Evolutionary conservation across 768 basidiomycete species (phyloP), one percentile per base, ranked within the genome.

Genomic region (Boletus rex-veris): DNA sequence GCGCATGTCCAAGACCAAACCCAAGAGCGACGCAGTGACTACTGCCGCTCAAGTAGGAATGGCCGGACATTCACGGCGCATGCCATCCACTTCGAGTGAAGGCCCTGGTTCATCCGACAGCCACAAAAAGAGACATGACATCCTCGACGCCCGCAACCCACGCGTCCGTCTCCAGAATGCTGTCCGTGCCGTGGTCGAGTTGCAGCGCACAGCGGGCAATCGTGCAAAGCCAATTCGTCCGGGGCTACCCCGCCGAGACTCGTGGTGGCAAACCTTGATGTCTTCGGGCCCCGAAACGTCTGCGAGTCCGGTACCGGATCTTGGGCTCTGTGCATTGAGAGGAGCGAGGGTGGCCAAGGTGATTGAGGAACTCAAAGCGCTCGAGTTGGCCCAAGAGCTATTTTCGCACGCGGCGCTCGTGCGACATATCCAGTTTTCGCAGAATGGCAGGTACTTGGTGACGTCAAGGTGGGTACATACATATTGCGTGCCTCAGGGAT

Each of bases 391-490:
- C 7, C 74, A 80, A 51, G 74, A 73, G 42, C 54, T 78, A 7
- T 64, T 61, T 19, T 70, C 73, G 5, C 80, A 81, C 47, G 64
- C 65, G 19, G 81, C 80, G 10, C 73, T 81, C 31, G 80, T 81
- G 35, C 63, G 80, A n/a, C 79, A 81, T 48, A 54, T 82, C 33
- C 76, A 81, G 57, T 81, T 81, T 66, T 81, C 81, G n/a, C 80
- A 79, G 4, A 75, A 78, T 48, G 80, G 80, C n/a, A 74, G 72
- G 59, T 79, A 74, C 52, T 60, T 81, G 48, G 80, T 80, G 16
- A 81, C 81, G 4, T 75, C 81, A 18, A 80, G 80, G 72, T 79
- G 9, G 69, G 68, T 41, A n/a, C 11, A 7, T 33, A 12, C 31
- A 33, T 2, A 19, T 40, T 12, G 19, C 21, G n/a, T 15, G 18